phyloP scores from a whole-genome alignment of 2,329 filamentous ascomycete genomes.

The Monosporascus sp. region DNA sequence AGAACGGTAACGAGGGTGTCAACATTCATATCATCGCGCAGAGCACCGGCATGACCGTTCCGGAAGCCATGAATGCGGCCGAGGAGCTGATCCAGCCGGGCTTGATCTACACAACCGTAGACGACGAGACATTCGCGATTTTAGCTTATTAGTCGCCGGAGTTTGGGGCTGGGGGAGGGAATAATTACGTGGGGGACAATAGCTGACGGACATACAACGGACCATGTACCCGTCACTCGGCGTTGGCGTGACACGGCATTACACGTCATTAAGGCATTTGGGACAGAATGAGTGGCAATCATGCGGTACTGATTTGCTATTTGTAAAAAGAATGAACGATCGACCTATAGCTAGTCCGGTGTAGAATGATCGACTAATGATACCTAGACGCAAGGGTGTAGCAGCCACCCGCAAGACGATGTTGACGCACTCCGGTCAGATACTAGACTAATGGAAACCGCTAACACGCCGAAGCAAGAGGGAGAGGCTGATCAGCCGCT shows the following conservation, averaged over 20 bases:
- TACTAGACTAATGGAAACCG: not conserved
- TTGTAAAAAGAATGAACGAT: conserved; percentile 9
- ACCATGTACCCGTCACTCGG: not conserved
- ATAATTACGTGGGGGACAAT: not conserved
- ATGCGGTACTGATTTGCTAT: not conserved
- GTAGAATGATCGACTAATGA: conserved; percentile 17
- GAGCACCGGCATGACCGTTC: conserved; percentile 57
- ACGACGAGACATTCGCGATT: conserved; percentile 88
- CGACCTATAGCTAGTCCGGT: conserved; percentile 13
- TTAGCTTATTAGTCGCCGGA: conserved; percentile 48
- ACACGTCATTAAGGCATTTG: not conserved
- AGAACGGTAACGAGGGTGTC: conserved; percentile 75
- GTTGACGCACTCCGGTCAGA: not conserved
- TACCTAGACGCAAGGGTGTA: conserved; percentile 9
- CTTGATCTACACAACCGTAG: conserved; percentile 82
- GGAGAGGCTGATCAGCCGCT: no score
- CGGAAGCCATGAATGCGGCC: conserved; percentile 69
- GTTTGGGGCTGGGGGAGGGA: not conserved
- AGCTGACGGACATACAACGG: not conserved
- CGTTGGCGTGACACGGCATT: not conserved
- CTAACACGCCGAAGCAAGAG: no score
- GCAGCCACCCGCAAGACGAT: conserved; percentile 1
- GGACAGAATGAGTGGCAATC: not conserved
- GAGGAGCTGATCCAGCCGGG: conserved; percentile 74
- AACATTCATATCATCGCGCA: conserved; percentile 73